Evolutionary conservation across 2,329 filamentous ascomycete genomes (phyloP), one percentile per base, ranked within the genome.

Genomic region (Dactylellina drechsleri): DNA sequence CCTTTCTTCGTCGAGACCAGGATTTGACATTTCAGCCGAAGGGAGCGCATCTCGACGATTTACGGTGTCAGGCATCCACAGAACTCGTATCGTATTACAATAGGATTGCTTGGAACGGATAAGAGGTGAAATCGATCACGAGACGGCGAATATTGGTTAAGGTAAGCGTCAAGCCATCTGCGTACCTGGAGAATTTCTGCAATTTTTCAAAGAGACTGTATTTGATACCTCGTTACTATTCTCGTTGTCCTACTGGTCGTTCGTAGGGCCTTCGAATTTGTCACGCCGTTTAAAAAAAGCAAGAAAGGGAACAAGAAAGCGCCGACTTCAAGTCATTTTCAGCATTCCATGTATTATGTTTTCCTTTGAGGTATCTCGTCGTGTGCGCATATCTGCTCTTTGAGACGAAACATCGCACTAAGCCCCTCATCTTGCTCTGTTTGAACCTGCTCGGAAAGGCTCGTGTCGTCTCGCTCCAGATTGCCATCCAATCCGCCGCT

Each of bases 21-120:
- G 68, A 66, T 73, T 66, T 73, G 61, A 49, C 56, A 73, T 56
- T 73, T 73, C 68, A 73, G 70, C 70, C 70, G 70, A 74, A 74
- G 70, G 23, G 70, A 74, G 70, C 62, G 70, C 70, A 74, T 74
- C 70, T 74, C 70, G 70, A 56, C 70, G 70, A 67, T 20, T 67
- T 74, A 67, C 45, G 56, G 47, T 45, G 28, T 49, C 16, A 40
- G 60, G 68, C 43, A 58, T 60, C 50, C 50, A 56, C 49, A 49
- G 41, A 54, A 26, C 36, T 28, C 61, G 45, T 40, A 59, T 60
- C 5, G 56, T 56, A 56, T 57, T 62, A 61, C 66, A 47, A 23
- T 43, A 23, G 20, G 57, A 71, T 50, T 57, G 53, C 66, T 71
- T 43, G 58, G 59, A 64, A 59, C 28, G 64, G 52, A n/a, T 59